phyloP scores from a whole-genome alignment of 805 yeast genomes.

The Grigorovia humatica region DNA sequence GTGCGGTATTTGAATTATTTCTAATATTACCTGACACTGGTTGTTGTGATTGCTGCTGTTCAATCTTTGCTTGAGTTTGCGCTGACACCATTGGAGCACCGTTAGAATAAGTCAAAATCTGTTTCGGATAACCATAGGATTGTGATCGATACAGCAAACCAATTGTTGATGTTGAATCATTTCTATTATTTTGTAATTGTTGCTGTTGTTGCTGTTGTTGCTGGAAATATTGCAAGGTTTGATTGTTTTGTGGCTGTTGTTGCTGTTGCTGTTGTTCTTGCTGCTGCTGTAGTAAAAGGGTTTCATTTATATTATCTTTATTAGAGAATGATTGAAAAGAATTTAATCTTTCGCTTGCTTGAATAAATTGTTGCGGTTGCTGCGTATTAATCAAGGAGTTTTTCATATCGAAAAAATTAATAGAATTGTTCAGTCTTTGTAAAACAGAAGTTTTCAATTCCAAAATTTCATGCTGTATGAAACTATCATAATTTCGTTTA shows the following conservation, averaged over 20 bases:
- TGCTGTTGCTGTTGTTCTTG: constrained; percentile 3
- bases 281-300: constrained; percentile 1
- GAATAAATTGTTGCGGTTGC: not conserved
- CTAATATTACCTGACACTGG: not conserved
- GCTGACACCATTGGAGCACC: not conserved
- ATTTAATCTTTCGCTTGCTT: not conserved
- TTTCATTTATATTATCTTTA: not conserved
- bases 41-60: not conserved
- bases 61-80: not conserved
- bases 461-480: not conserved
- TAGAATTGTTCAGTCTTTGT: not conserved
- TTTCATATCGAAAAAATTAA: not conserved
- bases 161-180: not conserved
- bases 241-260: constrained; percentile 1
- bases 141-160: not conserved
- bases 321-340: not conserved
- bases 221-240: not conserved
- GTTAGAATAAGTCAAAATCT: not conserved
- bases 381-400: not conserved
- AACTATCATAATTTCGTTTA: too few species aligned
- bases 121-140: not conserved
- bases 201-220: constrained; percentile 7
- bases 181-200: not conserved
- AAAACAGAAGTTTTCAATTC: not conserved
- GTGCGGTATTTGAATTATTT: not conserved